Percentiles rank a stretch among this genome's conserved stretches.
Conservation (phyloP, 441 rosid genomes). For the Gossypium lobatum region DNA sequence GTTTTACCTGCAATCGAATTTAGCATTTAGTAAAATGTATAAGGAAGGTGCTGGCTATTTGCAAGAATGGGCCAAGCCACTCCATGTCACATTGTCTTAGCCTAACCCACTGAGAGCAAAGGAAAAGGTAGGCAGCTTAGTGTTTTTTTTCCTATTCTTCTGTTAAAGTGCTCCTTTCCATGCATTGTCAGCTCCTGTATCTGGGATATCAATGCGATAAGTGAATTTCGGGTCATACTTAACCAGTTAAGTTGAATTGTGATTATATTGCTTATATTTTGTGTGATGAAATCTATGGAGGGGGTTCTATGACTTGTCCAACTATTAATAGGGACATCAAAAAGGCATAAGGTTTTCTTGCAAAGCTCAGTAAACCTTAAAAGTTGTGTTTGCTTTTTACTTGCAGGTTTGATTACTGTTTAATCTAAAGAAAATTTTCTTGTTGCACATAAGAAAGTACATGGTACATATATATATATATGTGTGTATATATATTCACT, state of each 20-base stretch:
- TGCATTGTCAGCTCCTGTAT: not conserved
- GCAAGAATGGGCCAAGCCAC: slow-evolving; percentile 98
- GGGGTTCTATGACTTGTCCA: not conserved
- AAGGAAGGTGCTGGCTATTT: slow-evolving; percentile 16
- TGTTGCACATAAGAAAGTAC: no score
- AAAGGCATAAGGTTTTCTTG: no score
- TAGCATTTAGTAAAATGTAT: not conserved
- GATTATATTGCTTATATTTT: not conserved
- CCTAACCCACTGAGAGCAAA: no score
- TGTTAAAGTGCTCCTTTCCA: not conserved
- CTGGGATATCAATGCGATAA: not conserved
- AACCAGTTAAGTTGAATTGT: not conserved
- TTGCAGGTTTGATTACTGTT: no score
- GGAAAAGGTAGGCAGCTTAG: not conserved
- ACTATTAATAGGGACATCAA: not conserved
- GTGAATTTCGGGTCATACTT: not conserved
- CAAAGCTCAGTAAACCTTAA: no score
- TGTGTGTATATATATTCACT: no score
- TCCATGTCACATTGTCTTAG: slow-evolving; percentile 77
- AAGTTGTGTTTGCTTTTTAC: no score
- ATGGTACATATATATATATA: no score
- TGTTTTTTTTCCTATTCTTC: not conserved
- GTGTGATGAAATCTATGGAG: not conserved
- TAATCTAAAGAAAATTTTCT: no score
- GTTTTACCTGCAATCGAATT: not conserved